These are phyloP conservation scores for Lasiodiplodia hormozganensis DNA, from an alignment of 2,329 filamentous ascomycete genomes.

Conservation along the genomic window DNA sequence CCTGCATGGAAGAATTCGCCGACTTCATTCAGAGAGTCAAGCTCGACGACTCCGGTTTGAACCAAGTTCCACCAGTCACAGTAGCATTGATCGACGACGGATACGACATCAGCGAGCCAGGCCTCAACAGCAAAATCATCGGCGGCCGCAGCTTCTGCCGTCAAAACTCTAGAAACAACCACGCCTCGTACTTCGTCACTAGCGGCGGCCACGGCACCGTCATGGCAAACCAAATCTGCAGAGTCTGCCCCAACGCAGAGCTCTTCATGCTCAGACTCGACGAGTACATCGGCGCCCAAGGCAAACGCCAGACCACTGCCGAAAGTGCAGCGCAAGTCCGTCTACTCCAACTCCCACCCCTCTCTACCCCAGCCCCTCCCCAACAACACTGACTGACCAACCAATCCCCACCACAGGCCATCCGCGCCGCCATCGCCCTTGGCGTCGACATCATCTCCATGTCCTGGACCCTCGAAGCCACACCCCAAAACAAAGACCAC, in stretches of 20 bases:
- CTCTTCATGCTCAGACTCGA: not conserved
- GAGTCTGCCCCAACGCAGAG: not conserved
- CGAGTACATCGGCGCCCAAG: not conserved
- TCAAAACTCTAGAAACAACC: not conserved
- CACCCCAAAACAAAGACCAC: not conserved
- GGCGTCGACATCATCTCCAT: constrained; percentile 13
- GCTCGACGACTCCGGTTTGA: not conserved
- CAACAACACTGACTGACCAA: not conserved
- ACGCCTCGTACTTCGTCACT: not conserved
- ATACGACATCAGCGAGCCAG: not conserved
- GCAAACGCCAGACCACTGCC: not conserved
- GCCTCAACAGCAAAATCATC: not conserved
- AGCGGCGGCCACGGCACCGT: not conserved
- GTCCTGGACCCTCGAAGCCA: constrained; percentile 8
- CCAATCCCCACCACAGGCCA: not conserved
- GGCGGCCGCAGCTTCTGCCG: not conserved
- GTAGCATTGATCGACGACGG: constrained; percentile 8
- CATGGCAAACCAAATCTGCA: constrained; percentile 8
- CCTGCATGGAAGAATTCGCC: not conserved
- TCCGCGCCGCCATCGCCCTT: not conserved
- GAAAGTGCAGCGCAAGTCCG: constrained; percentile 5
- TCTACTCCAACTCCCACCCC: too few species aligned
- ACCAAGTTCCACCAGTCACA: not conserved
- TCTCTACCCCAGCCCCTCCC: too few species aligned
- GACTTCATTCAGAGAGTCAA: not conserved